phyloP scores from a whole-genome alignment of 768 basidiomycete genomes.

The Naganishia onofrii region DNA sequence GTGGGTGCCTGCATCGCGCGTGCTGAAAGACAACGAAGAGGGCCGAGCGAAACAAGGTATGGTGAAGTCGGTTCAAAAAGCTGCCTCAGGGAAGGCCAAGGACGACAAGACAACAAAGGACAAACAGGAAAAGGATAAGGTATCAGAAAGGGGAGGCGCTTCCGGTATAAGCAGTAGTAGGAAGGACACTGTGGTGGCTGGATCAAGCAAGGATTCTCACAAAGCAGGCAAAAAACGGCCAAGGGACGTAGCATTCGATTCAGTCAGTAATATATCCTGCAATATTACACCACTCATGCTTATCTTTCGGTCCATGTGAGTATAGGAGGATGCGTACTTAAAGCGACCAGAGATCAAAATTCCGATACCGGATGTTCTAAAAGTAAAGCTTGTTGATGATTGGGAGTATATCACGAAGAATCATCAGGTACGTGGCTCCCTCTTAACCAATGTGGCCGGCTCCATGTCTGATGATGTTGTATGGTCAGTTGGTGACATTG shows the following conservation, averaged over 20 bases:
- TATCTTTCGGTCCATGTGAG: not conserved
- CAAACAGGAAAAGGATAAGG: slow-evolving; percentile 37
- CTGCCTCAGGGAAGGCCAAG: slow-evolving; percentile 8
- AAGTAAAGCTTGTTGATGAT: slow-evolving; percentile 86
- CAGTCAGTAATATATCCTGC: slow-evolving; percentile 37
- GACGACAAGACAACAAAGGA: slow-evolving; percentile 37
- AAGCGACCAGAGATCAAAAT: slow-evolving; percentile 87
- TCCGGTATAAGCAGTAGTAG: slow-evolving; percentile 6
- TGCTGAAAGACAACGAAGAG: slow-evolving; percentile 79
- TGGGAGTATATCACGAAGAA: slow-evolving; percentile 98
- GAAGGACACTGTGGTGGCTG: slow-evolving; percentile 10
- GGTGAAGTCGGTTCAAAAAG: slow-evolving; percentile 52
- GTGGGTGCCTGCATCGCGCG: slow-evolving; percentile 78
- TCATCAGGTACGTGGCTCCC: slow-evolving; percentile 63
- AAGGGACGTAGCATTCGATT: slow-evolving; percentile 45
- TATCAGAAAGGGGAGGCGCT: slow-evolving; percentile 6
- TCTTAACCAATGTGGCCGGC: not conserved
- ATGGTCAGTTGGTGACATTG: slow-evolving; percentile 71
- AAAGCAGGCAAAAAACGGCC: slow-evolving; percentile 63
- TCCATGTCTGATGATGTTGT: not conserved
- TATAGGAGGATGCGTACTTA: slow-evolving; percentile 67
- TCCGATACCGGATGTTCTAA: slow-evolving; percentile 82
- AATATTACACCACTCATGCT: not conserved
- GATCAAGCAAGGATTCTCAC: slow-evolving; percentile 32
- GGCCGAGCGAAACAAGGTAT: slow-evolving; percentile 75